Evolutionary conservation across 2,329 filamentous ascomycete genomes (phyloP).

Genomic region (Pyrenophora tritici-repentis): DNA sequence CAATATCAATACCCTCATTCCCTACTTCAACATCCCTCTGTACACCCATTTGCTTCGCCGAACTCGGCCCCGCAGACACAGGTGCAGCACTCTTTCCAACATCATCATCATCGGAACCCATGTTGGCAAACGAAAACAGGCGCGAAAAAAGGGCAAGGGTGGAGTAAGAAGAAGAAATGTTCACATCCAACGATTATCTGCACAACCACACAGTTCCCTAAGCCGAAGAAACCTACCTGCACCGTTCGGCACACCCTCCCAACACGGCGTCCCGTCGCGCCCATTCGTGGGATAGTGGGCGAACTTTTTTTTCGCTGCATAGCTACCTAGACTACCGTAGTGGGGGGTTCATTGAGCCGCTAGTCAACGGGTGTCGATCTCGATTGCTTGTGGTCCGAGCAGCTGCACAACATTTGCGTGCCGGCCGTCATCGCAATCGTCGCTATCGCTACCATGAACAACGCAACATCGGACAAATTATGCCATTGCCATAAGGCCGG

Average conservation of each 20-base stretch:
- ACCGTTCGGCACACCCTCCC: no score
- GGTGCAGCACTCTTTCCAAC: constrained; percentile 14
- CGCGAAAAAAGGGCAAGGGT: constrained; percentile 15
- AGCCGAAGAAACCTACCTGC: constrained; percentile 16
- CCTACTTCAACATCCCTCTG: constrained; percentile 43
- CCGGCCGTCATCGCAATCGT: no score
- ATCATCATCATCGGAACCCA: constrained; percentile 28
- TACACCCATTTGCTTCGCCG: constrained; percentile 31
- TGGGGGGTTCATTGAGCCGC: constrained; percentile 28
- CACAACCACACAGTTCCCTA: constrained; percentile 5
- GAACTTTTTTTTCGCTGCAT: constrained; percentile 18
- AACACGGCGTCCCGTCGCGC: no score
- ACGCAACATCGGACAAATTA: no score
- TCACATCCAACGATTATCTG: constrained; percentile 1
- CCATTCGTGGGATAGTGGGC: no score
- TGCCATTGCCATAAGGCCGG: no score
- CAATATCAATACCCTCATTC: constrained; percentile 40
- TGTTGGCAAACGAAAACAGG: no score
- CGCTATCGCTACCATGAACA: no score
- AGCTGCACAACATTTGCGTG: no score
- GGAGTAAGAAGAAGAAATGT: not conserved
- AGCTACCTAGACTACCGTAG: constrained; percentile 6
- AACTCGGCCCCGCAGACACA: constrained; percentile 16
- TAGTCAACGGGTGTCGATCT: not conserved
- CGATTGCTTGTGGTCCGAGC: no score